Evolutionary conservation across 1,139 yeast genomes (phyloP).

Genomic region (Blastobotrys serpentis): DNA sequence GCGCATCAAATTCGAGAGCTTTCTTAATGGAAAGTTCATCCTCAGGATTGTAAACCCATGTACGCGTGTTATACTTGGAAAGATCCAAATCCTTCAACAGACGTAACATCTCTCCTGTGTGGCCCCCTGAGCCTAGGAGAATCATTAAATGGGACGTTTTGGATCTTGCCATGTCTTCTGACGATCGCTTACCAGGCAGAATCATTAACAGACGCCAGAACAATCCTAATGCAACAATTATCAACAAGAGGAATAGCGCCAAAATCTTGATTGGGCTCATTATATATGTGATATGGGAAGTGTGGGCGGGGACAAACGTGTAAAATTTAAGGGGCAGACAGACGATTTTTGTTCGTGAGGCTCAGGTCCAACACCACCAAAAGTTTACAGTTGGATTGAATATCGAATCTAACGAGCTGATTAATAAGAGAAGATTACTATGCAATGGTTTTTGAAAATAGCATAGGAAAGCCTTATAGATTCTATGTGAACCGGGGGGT

Average conservation of each 20-base stretch:
- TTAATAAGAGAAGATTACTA: too few relatives aligned
- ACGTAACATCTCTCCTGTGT: slow-evolving; percentile 91
- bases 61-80: slow-evolving; percentile 33
- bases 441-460: slow-evolving; percentile 8
- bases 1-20: slow-evolving; percentile 47
- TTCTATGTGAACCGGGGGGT: background rate
- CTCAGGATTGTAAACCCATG: slow-evolving; percentile 44
- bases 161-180: slow-evolving; percentile 5
- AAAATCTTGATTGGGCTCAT: slow-evolving; percentile 5
- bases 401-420: too few relatives aligned
- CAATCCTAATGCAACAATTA: slow-evolving; percentile 9
- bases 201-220: slow-evolving; percentile 15
- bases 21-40: slow-evolving; percentile 58
- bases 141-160: slow-evolving; percentile 27
- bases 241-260: slow-evolving; percentile 6
- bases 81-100: slow-evolving; percentile 49
- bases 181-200: slow-evolving; percentile 11
- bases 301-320: too few relatives aligned
- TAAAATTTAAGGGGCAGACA: too few relatives aligned
- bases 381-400: too few relatives aligned
- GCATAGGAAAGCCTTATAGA: slow-evolving; percentile 2
- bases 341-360: too few relatives aligned
- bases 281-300: background rate
- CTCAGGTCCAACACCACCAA: background rate
- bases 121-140: slow-evolving; percentile 62